These are phyloP conservation scores for Murraya paniculata DNA, from an alignment of 345 rosid species.

Conservation along the genomic window DNA sequence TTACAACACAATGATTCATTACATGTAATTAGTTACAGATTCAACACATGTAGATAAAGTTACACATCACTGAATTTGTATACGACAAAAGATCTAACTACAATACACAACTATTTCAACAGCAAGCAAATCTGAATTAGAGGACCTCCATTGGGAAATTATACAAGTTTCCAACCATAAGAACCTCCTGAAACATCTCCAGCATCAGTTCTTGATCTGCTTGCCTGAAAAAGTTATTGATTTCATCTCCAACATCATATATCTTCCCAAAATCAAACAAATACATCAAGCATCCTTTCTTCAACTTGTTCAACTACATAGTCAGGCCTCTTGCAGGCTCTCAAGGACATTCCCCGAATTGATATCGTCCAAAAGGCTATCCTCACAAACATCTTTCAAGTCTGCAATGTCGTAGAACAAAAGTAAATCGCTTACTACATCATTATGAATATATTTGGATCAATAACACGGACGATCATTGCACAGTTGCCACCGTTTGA, in stretches of 20 bases:
- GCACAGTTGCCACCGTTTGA: not conserved
- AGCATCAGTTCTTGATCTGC: constrained; percentile 79
- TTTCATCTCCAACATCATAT: constrained; percentile 74
- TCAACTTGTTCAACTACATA: constrained; percentile 74
- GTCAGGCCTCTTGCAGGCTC: constrained; percentile 88
- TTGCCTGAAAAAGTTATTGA: constrained; percentile 62
- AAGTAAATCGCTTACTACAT: not conserved
- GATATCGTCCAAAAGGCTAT: constrained; percentile 85
- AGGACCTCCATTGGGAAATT: not conserved
- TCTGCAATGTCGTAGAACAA: constrained; percentile 38
- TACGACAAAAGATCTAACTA: not conserved
- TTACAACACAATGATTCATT: not conserved
- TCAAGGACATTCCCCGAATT: constrained; percentile 74
- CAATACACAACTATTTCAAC: not conserved
- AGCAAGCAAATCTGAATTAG: not conserved
- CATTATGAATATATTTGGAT: not conserved
- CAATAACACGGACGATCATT: not conserved
- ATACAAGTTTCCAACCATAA: constrained; percentile 73
- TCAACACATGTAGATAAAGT: not conserved
- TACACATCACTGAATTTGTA: not conserved
- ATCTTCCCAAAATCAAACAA: constrained; percentile 88
- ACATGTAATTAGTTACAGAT: not conserved
- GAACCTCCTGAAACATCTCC: constrained; percentile 89
- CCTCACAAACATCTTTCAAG: constrained; percentile 78
- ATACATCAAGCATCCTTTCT: constrained; percentile 76